These are phyloP conservation scores for Nakazawaea holstii DNA, from an alignment of 805 yeast genomes.

Conservation along the genomic window DNA sequence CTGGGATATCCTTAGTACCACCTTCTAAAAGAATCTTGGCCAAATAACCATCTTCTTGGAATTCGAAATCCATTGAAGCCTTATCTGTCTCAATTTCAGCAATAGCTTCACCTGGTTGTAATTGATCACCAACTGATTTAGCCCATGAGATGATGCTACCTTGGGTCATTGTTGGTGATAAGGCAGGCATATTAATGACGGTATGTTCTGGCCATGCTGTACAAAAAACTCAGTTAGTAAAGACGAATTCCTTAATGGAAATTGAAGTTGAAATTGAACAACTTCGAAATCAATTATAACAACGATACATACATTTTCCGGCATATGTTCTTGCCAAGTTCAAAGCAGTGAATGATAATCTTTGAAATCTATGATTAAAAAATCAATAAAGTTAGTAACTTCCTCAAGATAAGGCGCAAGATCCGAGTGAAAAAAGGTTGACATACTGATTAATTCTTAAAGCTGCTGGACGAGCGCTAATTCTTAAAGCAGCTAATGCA, in stretches of 20 bases:
- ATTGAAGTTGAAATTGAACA: neutral
- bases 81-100: slow-evolving; percentile 98
- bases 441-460: slow-evolving; percentile 8
- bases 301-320: slow-evolving; percentile 14
- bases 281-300: slow-evolving; percentile 2
- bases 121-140: slow-evolving; percentile 82
- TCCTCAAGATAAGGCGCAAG: neutral
- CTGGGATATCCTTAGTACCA: slow-evolving; percentile 87
- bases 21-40: slow-evolving; percentile 82
- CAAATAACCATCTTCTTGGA: slow-evolving; percentile 92
- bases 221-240: neutral
- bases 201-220: slow-evolving; percentile 49
- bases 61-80: slow-evolving; percentile 97
- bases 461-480: slow-evolving; percentile 22
- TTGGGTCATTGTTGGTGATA: slow-evolving; percentile 99
- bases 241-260: neutral
- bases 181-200: slow-evolving; percentile 95
- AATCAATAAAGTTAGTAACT: slow-evolving; percentile 10
- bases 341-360: slow-evolving; percentile 13
- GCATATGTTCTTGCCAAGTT: slow-evolving; percentile 19
- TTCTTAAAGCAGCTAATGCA: slow-evolving; percentile 26
- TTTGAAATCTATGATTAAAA: slow-evolving; percentile 6
- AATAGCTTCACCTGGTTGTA: slow-evolving; percentile 87
- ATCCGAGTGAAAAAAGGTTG: too few species aligned
- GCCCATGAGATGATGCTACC: slow-evolving; percentile 90